Percentiles rank a stretch among this genome's conserved stretches.
Conservation (phyloP, 192 early-diverging fungal genomes). For the Phycomyces blakesleeanus region DNA sequence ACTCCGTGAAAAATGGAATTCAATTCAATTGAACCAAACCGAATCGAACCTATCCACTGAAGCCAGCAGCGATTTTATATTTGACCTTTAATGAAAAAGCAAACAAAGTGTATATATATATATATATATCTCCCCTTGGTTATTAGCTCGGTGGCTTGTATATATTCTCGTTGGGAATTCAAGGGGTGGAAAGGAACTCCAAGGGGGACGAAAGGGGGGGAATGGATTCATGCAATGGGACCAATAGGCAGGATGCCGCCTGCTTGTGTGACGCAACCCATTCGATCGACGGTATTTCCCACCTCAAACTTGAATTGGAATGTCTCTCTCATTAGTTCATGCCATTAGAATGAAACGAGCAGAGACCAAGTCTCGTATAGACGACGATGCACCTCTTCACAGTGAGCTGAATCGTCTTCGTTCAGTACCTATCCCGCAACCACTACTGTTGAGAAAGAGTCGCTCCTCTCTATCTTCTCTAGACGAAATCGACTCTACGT, state of each 20-base stretch:
- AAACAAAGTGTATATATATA: too few species aligned
- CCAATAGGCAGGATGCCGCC: constrained; percentile 3
- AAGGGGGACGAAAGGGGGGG: neutral
- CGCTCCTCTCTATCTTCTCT: neutral
- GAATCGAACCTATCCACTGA: too few species aligned
- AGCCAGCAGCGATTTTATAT: too few species aligned
- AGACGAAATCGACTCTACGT: too few species aligned
- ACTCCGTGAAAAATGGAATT: neutral
- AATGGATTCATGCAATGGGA: neutral
- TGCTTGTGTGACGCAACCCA: constrained; percentile 23
- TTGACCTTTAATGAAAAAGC: too few species aligned
- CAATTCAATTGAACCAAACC: neutral
- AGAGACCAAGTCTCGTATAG: constrained; percentile 1
- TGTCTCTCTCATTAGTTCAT: constrained; percentile 3
- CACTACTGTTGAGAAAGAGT: neutral
- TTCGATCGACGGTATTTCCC: constrained; percentile 7
- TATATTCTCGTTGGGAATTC: too few species aligned
- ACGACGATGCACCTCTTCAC: neutral
- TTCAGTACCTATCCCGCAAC: neutral
- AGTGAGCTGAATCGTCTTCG: neutral
- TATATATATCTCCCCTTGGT: too few species aligned
- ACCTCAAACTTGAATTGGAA: neutral
- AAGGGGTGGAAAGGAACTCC: too few species aligned
- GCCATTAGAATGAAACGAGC: constrained; percentile 15
- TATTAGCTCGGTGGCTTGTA: too few species aligned